Evolutionary conservation across 495 filamentous ascomycete genomes (phyloP), one percentile per base, ranked within the genome.

Genomic region (Trichoderma virens): DNA sequence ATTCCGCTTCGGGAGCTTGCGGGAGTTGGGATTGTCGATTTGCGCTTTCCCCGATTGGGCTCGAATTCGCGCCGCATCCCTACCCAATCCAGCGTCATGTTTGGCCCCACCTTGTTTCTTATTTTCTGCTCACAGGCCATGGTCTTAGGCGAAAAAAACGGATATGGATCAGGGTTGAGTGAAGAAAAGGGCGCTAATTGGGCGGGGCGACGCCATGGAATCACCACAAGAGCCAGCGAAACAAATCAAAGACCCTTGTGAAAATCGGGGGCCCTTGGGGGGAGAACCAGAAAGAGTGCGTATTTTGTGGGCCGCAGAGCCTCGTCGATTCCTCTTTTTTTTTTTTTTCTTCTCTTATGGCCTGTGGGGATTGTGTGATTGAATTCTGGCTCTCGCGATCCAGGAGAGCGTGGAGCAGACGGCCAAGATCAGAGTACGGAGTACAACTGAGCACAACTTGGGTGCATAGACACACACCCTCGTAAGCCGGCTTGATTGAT

Each of bases 251-350:
- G 25, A 56, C 51, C 51, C 51, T 30, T 56, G 51, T 30, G 51
- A 56, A 56, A 56, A 56, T 56, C 23, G 25, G 25, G 51, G 51
- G 51, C 8, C 1, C 8, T 9, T 2, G 11, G 51, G 8, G 25
- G 45, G 16, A 27, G 23, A 11, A 7, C 8, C 8, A 27, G 45
- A 5, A 13, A 54, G 0, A 27, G 51, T 56, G 51, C 25, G 16
- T 56, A 56, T 28, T 56, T 56, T 56, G 30, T 56, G 51, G 51
- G 51, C 23, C 51, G 25, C 51, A 56, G 51, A 56, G 51, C 51
- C 51, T 56, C 51, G 51, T 56, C 51, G 25, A 56, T 16, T 56
- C 8, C 51, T 56, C 3, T n/a, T 28, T 13, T 9, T 56, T 27
- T 30, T n/a, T 45, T 45, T 45, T 45, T 13, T 18, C n/a, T 45